phyloP scores from a whole-genome alignment of 768 basidiomycete species.

The Baorangia bicolor region DNA sequence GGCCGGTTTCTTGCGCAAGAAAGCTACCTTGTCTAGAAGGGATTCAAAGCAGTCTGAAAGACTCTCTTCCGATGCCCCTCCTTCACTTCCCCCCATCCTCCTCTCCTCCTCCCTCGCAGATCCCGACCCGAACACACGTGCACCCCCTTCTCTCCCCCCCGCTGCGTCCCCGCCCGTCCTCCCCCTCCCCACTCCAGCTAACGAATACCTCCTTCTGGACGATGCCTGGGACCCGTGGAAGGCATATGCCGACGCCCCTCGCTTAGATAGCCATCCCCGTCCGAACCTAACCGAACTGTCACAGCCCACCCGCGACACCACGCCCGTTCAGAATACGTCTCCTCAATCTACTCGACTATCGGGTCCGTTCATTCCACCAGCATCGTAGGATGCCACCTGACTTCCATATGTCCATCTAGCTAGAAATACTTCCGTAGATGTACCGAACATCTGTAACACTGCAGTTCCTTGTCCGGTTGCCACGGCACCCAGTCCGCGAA shows the following conservation, averaged over 20 bases:
- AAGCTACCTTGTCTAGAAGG: slow-evolving; percentile 30
- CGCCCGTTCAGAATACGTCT: neutral
- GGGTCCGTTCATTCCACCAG: slow-evolving; percentile 17
- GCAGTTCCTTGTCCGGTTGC: slow-evolving; percentile 17
- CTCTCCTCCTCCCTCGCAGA: slow-evolving; percentile 36
- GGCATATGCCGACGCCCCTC: neutral
- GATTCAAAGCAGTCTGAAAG: neutral
- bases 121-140: slow-evolving; percentile 19
- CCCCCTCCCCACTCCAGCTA: neutral
- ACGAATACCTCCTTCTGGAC: neutral
- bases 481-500: slow-evolving; percentile 13
- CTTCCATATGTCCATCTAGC: slow-evolving; percentile 2
- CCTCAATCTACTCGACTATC: neutral
- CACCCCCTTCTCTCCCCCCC: neutral
- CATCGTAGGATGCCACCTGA: neutral
- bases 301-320: neutral
- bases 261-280: neutral
- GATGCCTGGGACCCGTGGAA: slow-evolving; percentile 29
- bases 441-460: neutral
- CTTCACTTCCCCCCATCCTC: slow-evolving; percentile 41
- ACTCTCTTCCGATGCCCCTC: slow-evolving; percentile 19
- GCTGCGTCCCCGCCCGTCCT: slow-evolving; percentile 18
- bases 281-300: neutral
- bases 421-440: slow-evolving; percentile 1
- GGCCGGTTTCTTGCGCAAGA: slow-evolving; percentile 59